These are phyloP conservation scores for Phlyctochytrium planicorne DNA, from an alignment of 192 early-diverging fungal genomes.

Conservation along the genomic window DNA sequence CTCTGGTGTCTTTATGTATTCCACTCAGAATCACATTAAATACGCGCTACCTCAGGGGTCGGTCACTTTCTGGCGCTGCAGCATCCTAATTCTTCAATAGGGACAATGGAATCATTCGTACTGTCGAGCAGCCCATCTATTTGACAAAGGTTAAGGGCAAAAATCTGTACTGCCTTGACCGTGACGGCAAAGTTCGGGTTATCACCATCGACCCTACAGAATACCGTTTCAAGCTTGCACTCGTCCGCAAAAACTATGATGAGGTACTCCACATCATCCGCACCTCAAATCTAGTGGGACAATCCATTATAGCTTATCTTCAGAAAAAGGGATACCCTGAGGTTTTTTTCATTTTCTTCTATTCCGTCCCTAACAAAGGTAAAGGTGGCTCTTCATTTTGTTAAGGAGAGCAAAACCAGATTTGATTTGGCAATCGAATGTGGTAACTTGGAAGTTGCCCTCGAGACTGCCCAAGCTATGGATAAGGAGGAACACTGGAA, in stretches of 20 bases:
- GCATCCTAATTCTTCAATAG: conserved; percentile 31
- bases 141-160: conserved; percentile 84
- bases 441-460: conserved; percentile 92
- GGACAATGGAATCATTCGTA: conserved; percentile 96
- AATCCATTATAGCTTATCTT: conserved; percentile 98
- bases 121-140: conserved; percentile 94
- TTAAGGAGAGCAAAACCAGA: conserved; percentile 92
- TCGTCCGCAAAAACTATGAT: conserved; percentile 89
- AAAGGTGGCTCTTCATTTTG: conserved; percentile 94
- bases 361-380: background rate
- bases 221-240: conserved; percentile 95
- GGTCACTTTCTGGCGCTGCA: conserved; percentile 9
- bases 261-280: conserved; percentile 96
- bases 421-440: conserved; percentile 97
- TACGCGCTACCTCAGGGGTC: conserved; percentile 91
- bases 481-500: conserved; percentile 89
- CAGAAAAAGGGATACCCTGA: conserved; percentile 99
- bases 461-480: conserved; percentile 91
- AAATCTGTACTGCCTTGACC: conserved; percentile 82
- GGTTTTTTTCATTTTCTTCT: conserved; percentile 35
- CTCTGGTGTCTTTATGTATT: conserved; percentile 87
- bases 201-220: conserved; percentile 97
- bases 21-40: conserved; percentile 98
- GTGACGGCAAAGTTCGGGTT: conserved; percentile 83
- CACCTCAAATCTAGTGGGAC: conserved; percentile 93